Evolutionary conservation across 1,284 basidiomycete genomes (phyloP), one percentile per base, ranked within the genome.

Genomic region (Austroboletus olivaceoglutinosus): DNA sequence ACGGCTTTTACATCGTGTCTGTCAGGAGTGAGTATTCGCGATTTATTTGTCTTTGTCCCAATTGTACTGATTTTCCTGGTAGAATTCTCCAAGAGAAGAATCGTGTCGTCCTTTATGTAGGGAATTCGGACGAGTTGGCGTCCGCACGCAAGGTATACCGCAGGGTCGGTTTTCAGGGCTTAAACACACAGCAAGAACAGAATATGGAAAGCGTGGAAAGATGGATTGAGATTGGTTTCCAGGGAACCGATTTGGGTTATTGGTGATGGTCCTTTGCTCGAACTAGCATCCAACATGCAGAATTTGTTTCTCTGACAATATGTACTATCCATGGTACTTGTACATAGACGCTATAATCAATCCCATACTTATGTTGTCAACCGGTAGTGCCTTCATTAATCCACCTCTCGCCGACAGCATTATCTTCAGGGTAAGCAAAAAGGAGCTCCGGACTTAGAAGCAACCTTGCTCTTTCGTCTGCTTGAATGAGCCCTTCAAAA

Each of bases 51-150:
- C 33, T 11, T 5, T 13, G 19, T 5, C 15, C 5, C 2, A 37
- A n/a, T 48, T 44, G 52, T 15, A 45, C 33, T 48, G 9, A 41
- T 36, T n/a, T 36, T 36, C 18, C 10, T 10, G 34, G 16, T 31
- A 51, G 57, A 58, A 53, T 76, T 16, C 57, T 77, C 4, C 48
- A 55, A n/a, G 58, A 49, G n/a, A 75, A 76, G 50, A 54, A 70
- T 4, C 65, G 57, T 8, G 65, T 81, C n/a, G 77, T 80, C 0
- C 69, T 82, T 4, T 82, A 78, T 47, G 81, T 82, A 3, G 78
- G 68, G 0, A 74, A 65, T 40, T 51, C 63, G 2, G 10, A 43
- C 1, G 59, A 52, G 18, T 39, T 64, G 16, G 47, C 27, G 12
- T 22, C 61, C 3, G 60, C 61, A 0, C 60, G 60, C 39, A 60